These are phyloP conservation scores for Nitzschia sp. DNA, from an alignment of 108 stramenopile genomes.

Conservation along the genomic window DNA sequence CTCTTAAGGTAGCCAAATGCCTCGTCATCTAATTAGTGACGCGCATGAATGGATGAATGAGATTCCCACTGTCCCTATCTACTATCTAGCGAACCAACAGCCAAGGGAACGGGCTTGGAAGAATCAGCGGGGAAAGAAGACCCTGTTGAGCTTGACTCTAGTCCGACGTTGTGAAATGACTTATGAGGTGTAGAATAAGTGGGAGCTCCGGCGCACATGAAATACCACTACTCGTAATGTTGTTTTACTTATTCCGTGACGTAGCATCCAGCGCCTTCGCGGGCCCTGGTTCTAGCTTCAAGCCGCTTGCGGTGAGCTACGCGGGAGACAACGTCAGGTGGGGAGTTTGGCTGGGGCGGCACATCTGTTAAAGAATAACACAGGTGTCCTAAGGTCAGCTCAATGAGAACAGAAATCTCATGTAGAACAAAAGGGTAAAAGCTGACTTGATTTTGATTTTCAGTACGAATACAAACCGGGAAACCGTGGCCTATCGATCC, in stretches of 20 bases:
- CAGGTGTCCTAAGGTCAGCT: slow-evolving; percentile 96
- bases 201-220: slow-evolving; percentile 92
- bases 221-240: slow-evolving; percentile 98
- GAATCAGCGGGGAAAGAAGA: slow-evolving; percentile 94
- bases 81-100: slow-evolving; percentile 97
- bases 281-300: slow-evolving; percentile 82
- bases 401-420: slow-evolving; percentile 96
- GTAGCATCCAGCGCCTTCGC: slow-evolving; percentile 81
- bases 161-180: slow-evolving; percentile 97
- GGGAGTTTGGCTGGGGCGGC: slow-evolving; percentile 96
- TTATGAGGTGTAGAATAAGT: slow-evolving; percentile 97
- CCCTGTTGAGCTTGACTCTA: slow-evolving; percentile 99
- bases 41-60: slow-evolving; percentile 92
- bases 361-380: slow-evolving; percentile 89
- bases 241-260: slow-evolving; percentile 96
- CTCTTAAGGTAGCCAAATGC: slow-evolving; percentile 97
- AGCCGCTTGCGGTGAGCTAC: slow-evolving; percentile 66
- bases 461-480: slow-evolving; percentile 95
- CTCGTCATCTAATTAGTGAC: slow-evolving; percentile 89
- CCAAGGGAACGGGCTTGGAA: slow-evolving; percentile 95
- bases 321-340: slow-evolving; percentile 94
- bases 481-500: slow-evolving; percentile 98
- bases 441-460: slow-evolving; percentile 97
- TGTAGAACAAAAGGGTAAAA: slow-evolving; percentile 87
- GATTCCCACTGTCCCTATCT: slow-evolving; percentile 96